Percentiles rank a stretch among this genome's conserved stretches.
These are phyloP conservation scores for Metschnikowia lachancei DNA, from an alignment of 805 yeast species.

Conservation along the genomic window DNA sequence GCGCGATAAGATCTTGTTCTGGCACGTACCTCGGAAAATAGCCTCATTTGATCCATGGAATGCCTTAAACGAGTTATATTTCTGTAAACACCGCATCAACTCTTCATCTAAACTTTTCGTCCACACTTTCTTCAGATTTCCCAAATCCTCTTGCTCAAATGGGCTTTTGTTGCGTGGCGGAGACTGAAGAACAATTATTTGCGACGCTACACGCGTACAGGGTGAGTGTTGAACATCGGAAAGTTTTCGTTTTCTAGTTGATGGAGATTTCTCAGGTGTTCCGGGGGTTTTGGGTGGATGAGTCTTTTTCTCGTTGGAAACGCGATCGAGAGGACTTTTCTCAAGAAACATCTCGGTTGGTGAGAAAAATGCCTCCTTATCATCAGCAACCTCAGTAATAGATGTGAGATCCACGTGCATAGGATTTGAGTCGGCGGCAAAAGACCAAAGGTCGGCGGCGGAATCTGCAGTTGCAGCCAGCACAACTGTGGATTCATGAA, in stretches of 20 bases:
- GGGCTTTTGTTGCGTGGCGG: conserved; percentile 18
- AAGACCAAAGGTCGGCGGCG: conserved; percentile 35
- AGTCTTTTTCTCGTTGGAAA: background rate
- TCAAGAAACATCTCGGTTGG: conserved; percentile 28
- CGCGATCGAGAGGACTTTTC: conserved; percentile 3
- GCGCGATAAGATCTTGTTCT: conserved; percentile 40
- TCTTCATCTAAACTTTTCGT: conserved; percentile 34
- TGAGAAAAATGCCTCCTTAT: conserved; percentile 28
- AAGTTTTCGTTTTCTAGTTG: conserved; percentile 6
- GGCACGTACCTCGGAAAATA: conserved; percentile 32
- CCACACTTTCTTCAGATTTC: conserved; percentile 30
- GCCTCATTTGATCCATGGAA: conserved; percentile 23
- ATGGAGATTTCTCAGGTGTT: background rate
- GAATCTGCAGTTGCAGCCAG: conserved; percentile 19
- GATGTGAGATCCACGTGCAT: conserved; percentile 23
- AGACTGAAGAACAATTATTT: conserved; percentile 31
- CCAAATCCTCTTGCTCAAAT: background rate
- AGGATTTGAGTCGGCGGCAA: conserved; percentile 23
- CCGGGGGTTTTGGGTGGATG: background rate
- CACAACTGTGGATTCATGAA: conserved; percentile 11
- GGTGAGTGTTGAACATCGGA: conserved; percentile 29
- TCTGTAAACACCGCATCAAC: conserved; percentile 34
- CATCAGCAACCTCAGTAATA: conserved; percentile 25
- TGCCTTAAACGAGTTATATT: conserved; percentile 33
- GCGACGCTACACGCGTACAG: conserved; percentile 35